Conservation (phyloP, 2,329 filamentous ascomycete genomes). For the Aspergillus sp. region DNA sequence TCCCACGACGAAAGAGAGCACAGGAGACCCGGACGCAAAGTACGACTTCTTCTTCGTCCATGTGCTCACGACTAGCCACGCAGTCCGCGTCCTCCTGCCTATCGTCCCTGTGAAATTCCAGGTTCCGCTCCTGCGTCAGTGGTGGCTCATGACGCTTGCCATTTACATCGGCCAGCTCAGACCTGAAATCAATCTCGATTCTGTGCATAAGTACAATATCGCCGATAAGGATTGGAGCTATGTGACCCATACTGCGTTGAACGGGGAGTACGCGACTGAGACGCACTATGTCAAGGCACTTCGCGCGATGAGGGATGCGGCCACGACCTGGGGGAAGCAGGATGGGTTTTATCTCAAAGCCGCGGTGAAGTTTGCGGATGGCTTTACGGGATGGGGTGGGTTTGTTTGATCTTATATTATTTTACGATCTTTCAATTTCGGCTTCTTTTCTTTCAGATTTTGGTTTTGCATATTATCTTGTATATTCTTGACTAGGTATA, state of each 20-base stretch:
- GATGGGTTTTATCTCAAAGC: slow-evolving; percentile 55
- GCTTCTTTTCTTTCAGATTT: neutral
- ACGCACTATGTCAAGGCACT: slow-evolving; percentile 86
- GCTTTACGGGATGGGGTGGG: slow-evolving; percentile 70
- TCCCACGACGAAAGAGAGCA: slow-evolving; percentile 17
- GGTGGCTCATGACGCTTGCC: slow-evolving; percentile 83
- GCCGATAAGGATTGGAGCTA: slow-evolving; percentile 75
- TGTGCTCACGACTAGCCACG: slow-evolving; percentile 82
- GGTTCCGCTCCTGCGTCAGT: slow-evolving; percentile 74
- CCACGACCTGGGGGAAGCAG: slow-evolving; percentile 49
- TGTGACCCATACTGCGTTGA: slow-evolving; percentile 72
- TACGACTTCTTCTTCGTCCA: slow-evolving; percentile 88
- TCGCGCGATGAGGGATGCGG: slow-evolving; percentile 55
- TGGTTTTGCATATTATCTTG: neutral
- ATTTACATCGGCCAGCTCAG: slow-evolving; percentile 78
- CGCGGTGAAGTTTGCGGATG: slow-evolving; percentile 53
- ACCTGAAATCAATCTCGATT: slow-evolving; percentile 71
- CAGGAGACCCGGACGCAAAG: slow-evolving; percentile 43
- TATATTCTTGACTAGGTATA: neutral
- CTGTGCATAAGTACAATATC: slow-evolving; percentile 64
- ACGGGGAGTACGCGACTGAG: slow-evolving; percentile 70
- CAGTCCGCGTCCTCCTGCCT: slow-evolving; percentile 82
- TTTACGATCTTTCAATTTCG: neutral
- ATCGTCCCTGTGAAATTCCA: slow-evolving; percentile 75
- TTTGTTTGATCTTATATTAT: slow-evolving; percentile 27